Conservation (phyloP, 306 rosid species). For the Vicia sativa region DNA sequence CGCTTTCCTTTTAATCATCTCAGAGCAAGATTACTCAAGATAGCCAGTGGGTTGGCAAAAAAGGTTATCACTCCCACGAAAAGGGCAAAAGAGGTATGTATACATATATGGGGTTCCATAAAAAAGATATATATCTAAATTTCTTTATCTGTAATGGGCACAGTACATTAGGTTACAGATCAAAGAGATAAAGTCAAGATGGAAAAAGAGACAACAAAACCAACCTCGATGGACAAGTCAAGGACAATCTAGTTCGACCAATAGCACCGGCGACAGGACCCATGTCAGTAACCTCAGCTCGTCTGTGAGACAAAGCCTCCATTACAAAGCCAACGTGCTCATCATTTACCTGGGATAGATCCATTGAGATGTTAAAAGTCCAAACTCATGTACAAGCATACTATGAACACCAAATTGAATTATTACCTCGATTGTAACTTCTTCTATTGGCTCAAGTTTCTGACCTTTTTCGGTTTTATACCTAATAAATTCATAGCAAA, state of each 20-base stretch:
- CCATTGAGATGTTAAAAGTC: constrained; percentile 22
- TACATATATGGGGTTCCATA: constrained; percentile 2
- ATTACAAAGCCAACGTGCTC: constrained; percentile 94
- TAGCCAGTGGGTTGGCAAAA: constrained; percentile 25
- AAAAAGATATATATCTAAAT: neutral
- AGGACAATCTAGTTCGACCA: constrained; percentile 83
- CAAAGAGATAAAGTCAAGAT: constrained; percentile 25
- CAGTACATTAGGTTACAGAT: neutral
- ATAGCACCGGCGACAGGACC: constrained; percentile 88
- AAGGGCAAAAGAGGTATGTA: constrained; percentile 2
- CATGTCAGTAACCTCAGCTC: constrained; percentile 91
- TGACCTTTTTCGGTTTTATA: constrained; percentile 74
- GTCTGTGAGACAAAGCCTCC: constrained; percentile 96
- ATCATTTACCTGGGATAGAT: constrained; percentile 72
- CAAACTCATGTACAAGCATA: constrained; percentile 30
- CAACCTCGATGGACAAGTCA: constrained; percentile 96
- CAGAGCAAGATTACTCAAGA: constrained; percentile 13
- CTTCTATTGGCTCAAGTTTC: constrained; percentile 95
- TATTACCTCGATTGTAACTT: constrained; percentile 90
- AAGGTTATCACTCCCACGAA: constrained; percentile 17
- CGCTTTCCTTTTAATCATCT: neutral
- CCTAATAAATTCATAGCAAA: constrained; percentile 60
- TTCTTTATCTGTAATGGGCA: neutral
- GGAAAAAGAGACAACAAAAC: constrained; percentile 28
- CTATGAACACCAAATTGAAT: constrained; percentile 18